Base-by-base conservation (phyloP, 768 basidiomycete species). In the Steccherinum ochraceum region DNA sequence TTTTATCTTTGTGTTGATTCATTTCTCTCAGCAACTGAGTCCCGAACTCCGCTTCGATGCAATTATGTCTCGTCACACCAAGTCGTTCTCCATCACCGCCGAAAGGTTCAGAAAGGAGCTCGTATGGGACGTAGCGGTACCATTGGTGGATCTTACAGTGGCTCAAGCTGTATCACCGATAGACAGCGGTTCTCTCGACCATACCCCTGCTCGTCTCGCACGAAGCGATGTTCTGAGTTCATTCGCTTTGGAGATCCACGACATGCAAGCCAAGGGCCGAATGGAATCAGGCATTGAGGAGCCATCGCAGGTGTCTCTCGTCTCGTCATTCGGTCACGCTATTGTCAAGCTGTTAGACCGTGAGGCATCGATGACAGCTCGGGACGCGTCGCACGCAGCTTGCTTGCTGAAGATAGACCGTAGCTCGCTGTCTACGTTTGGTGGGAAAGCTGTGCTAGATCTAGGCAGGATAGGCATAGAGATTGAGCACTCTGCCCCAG, bases 41-140 rank as follows among this genome's bases (percentile, higher is more conserved):
- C 63, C 70, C 3, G 74, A 76, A 45, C 51, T 75, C 16, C 58
- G 56, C 13, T 59, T 77, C 41, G 75, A 75, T 42, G 58, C 48
- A 4, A 59, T 84, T 45, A 67, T 83, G 30, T 35, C 30, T 7
- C 55, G 67, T 65, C 4, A 61, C 48, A 26, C 70, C 75, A 56
- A 58, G 78, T 25, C 50, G 58, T 45, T 45, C 66, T 71, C 40
- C 57, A 66, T 46, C 57, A 24, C 55, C 42, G 25, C n/a, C 25
- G 21, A 53, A 52, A 46, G 25, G 49, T 27, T 40, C 12, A 18
- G 5, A 20, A 20, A 19, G 20, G 13, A 12, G 4, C 24, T 45
- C 12, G 43, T 21, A 12, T 12, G 12, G 12, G 43, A 45, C 19
- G 43, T 21, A 12, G 12, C 5, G 19, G 16, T 25, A 25, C 20